Conservation (phyloP, 495 filamentous ascomycete species). For the Penicillium pulvis region DNA sequence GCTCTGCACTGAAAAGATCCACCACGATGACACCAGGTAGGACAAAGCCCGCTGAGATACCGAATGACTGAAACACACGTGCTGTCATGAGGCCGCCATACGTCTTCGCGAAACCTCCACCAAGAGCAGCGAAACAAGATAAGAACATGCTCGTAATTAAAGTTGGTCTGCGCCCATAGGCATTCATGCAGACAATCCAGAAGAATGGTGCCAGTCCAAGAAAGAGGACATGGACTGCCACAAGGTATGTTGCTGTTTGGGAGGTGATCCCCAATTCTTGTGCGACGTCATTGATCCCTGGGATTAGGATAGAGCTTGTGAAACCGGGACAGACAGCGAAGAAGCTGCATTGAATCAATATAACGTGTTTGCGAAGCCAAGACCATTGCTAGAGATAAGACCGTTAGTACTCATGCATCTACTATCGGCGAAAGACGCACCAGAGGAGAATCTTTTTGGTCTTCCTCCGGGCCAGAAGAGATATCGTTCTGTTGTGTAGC, state of each 20-base stretch:
- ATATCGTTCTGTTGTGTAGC: not conserved
- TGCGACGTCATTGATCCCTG: conserved; percentile 1
- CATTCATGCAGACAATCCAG: conserved; percentile 5
- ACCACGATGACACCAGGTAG: conserved; percentile 2
- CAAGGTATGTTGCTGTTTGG: conserved; percentile 3
- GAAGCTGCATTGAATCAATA: conserved; percentile 3
- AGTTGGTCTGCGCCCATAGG: not conserved
- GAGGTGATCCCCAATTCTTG: not conserved
- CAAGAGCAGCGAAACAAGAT: conserved; percentile 4
- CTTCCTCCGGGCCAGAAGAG: not conserved
- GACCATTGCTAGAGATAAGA: not conserved
- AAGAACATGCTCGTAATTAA: not conserved
- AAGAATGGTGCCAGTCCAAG: not conserved
- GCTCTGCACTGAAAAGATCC: conserved; percentile 2
- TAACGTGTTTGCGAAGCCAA: conserved; percentile 2
- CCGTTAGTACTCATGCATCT: not conserved
- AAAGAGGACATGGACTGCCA: conserved; percentile 9
- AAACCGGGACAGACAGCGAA: conserved; percentile 2
- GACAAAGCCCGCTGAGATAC: conserved; percentile 1
- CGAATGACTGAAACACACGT: conserved; percentile 2
- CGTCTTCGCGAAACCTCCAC: not conserved
- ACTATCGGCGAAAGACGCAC: not conserved
- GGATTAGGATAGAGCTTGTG: conserved; percentile 6
- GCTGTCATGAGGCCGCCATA: conserved; percentile 5
- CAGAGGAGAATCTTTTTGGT: not conserved